Percentiles rank a stretch among this genome's conserved stretches.
Conservation (phyloP, 495 filamentous ascomycete species). For the Penicillium macrosclerotiorum region DNA sequence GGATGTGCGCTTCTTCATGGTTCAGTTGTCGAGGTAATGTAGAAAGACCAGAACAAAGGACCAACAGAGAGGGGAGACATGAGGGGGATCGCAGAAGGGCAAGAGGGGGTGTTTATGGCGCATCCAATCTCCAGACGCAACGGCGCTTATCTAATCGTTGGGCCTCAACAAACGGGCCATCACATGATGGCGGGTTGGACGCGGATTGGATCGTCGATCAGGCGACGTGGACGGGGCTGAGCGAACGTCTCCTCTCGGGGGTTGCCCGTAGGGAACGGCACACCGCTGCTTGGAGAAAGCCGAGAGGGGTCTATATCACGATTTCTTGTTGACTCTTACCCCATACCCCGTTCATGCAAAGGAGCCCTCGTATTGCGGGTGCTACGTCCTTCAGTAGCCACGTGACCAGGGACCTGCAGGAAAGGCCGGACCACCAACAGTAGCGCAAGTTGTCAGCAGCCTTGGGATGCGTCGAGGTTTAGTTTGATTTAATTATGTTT, state of each 20-base stretch:
- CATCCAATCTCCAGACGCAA: background rate
- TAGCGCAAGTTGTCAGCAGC: too few relatives aligned
- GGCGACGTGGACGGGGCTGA: background rate
- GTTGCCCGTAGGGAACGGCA: background rate
- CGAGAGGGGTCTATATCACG: too few relatives aligned
- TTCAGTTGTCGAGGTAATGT: background rate
- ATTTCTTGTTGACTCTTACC: too few relatives aligned
- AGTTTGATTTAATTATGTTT: too few relatives aligned
- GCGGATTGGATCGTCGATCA: background rate
- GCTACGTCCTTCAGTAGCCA: too few relatives aligned
- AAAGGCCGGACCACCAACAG: too few relatives aligned
- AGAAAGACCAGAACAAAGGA: background rate
- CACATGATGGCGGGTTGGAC: constrained; percentile 4
- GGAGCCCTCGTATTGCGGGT: too few relatives aligned
- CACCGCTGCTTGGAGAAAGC: background rate
- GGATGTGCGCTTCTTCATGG: constrained; percentile 25
- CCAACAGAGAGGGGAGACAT: background rate
- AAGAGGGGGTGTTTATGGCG: constrained; percentile 7
- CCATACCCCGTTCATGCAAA: too few relatives aligned
- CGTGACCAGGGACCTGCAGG: too few relatives aligned
- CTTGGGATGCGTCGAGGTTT: too few relatives aligned
- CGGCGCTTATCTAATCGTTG: constrained; percentile 12
- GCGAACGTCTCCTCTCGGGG: background rate
- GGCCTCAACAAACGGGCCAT: constrained; percentile 16
- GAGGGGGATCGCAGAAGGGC: constrained; percentile 1